Base-by-base conservation (phyloP, 805 yeast genomes). In the Lipomyces chichibuensis region DNA sequence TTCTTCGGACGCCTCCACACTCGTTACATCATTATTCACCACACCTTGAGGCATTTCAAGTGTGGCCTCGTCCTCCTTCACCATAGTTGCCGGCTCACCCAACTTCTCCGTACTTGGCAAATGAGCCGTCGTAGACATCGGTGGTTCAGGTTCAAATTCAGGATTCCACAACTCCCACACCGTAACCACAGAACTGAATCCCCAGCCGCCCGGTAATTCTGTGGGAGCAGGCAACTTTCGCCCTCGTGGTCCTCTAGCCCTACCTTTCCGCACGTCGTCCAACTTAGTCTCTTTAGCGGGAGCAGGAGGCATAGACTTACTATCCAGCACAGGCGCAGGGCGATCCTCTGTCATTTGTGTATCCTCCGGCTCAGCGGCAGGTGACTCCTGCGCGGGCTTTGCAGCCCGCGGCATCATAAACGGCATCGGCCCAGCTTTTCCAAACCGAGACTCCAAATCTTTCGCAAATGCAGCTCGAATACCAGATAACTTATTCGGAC, bases 181-280 rank as follows among this genome's bases (percentile, higher is more conserved):
- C 6, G 66, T 58, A 14, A 60, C 61, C 32, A 63, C 37, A 7
- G 33, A 20, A 51, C 70, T 66, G 35, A 60, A 61, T 25, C 70
- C 71, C 61, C 71, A 73, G 25, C 73, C 74, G 23, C 74, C 72
- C 39, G 72, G 72, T 56, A 77, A 76, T 56, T 72, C 75, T 0
- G 75, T 76, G 25, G 82, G 80, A 13, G 87, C 84, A n/a, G 95
- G 95, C 62, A 89, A 77, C 72, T 85, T 86, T 67, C 91, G 84
- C 0, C 93, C 93, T 69, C 85, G 82, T 57, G 96, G 96, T 0
- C 94, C 95, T 71, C 80, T 87, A 0, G 87, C 88, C 73, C 94
- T 83, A 37, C 85, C 80, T 60, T 79, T 80, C 74, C 84, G 76
- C 3, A 76, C 76, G 73, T 84, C 85, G 7, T 65, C 68, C 6